Evolutionary conservation across 345 rosid genomes (phyloP).

Genomic region (Crucihimalaya himalaica): DNA sequence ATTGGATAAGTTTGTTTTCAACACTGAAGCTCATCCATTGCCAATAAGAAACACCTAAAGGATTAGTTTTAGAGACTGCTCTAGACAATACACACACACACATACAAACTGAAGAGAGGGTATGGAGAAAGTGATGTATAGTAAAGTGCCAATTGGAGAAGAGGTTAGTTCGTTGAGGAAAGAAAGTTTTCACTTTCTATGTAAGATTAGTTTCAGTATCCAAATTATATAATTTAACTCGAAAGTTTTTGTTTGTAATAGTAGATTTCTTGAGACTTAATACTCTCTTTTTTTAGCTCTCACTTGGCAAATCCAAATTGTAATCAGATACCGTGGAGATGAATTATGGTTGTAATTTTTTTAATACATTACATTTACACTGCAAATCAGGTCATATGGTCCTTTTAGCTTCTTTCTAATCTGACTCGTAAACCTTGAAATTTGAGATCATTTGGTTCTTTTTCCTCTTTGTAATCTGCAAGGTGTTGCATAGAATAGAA

Average conservation of each 20-base stretch:
- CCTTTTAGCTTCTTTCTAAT: not conserved
- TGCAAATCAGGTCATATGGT: not conserved
- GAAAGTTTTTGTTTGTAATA: not conserved
- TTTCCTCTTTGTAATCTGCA: not conserved
- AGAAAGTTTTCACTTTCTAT: not conserved
- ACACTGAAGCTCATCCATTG: constrained; percentile 93
- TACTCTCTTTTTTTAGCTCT: not conserved
- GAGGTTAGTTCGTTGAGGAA: constrained; percentile 5
- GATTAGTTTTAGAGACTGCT: constrained; percentile 28
- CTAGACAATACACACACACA: constrained; percentile 22
- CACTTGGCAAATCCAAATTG: constrained; percentile 10
- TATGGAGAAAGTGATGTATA: constrained; percentile 31
- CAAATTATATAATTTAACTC: not conserved
- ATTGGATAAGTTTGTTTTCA: constrained; percentile 81
- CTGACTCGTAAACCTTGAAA: not conserved
- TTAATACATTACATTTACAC: not conserved
- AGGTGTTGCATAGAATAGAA: not conserved
- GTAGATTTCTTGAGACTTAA: constrained; percentile 8
- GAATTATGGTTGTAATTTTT: not conserved
- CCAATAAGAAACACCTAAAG: constrained; percentile 55
- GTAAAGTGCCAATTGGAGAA: constrained; percentile 13
- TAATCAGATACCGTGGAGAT: constrained; percentile 19
- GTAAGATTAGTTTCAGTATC: constrained; percentile 25
- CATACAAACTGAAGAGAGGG: constrained; percentile 13
- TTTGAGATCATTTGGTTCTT: not conserved